A percentile compares a stretch with the other conserved stretches of the same genome.
Evolutionary conservation across 1,284 basidiomycete genomes (phyloP).

Genomic region (Pisolithus thermaeus): DNA sequence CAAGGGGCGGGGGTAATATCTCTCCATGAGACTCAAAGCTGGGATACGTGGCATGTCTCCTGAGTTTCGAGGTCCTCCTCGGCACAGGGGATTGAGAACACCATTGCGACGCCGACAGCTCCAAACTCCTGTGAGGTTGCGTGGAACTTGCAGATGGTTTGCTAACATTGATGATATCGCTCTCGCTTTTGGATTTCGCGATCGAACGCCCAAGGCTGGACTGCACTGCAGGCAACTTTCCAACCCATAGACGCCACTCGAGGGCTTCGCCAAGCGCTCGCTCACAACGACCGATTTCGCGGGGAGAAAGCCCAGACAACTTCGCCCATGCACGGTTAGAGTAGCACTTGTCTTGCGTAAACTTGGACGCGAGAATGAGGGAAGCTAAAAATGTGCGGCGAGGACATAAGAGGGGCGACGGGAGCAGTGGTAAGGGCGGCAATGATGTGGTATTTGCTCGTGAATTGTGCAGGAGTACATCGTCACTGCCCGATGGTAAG

Average conservation of each 20-base stretch:
- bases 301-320: constrained; percentile 68
- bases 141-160: background rate
- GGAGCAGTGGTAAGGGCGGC: constrained; percentile 46
- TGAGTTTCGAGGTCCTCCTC: constrained; percentile 11
- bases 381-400: constrained; percentile 84
- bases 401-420: constrained; percentile 80
- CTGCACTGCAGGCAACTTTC: constrained; percentile 45
- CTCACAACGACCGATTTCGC: constrained; percentile 77
- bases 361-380: constrained; percentile 86
- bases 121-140: constrained; percentile 1
- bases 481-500: constrained; percentile 11
- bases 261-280: constrained; percentile 74
- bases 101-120: constrained; percentile 3
- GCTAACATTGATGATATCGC: constrained; percentile 13
- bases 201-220: constrained; percentile 21
- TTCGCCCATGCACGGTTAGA: constrained; percentile 92
- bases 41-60: constrained; percentile 19
- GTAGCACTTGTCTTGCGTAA: constrained; percentile 89
- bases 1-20: background rate
- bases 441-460: constrained; percentile 20
- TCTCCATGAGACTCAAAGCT: constrained; percentile 10
- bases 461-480: constrained; percentile 16
- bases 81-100: constrained; percentile 7
- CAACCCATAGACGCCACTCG: constrained; percentile 81
- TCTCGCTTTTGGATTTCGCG: constrained; percentile 25